These are phyloP conservation scores for Starmerella cellae DNA, from an alignment of 805 yeast species.

Conservation along the genomic window DNA sequence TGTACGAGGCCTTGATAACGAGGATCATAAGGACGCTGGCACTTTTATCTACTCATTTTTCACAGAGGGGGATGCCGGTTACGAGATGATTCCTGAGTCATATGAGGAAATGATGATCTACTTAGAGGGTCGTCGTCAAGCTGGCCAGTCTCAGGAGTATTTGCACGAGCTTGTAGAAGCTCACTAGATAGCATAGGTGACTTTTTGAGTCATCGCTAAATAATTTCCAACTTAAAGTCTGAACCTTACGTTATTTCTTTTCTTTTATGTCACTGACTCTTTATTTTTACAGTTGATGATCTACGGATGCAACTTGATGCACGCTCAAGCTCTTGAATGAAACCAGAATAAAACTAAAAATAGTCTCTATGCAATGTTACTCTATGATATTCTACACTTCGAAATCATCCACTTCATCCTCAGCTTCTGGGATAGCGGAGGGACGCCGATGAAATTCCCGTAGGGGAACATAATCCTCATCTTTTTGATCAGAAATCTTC, in stretches of 20 bases:
- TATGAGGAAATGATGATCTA: conserved; percentile 88
- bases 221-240: too few relatives aligned
- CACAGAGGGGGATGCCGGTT: conserved; percentile 35
- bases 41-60: conserved; percentile 80
- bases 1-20: conserved; percentile 55
- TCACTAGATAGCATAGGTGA: too few relatives aligned
- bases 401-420: conserved; percentile 17
- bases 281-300: too few relatives aligned
- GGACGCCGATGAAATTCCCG: conserved; percentile 16
- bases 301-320: too few relatives aligned
- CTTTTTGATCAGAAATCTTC: neutral
- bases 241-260: too few relatives aligned
- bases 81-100: conserved; percentile 72
- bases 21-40: conserved; percentile 59
- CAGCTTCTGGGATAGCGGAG: conserved; percentile 20
- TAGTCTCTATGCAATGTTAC: too few relatives aligned
- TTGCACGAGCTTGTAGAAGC: conserved; percentile 13
- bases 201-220: too few relatives aligned
- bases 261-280: too few relatives aligned
- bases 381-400: conserved; percentile 5
- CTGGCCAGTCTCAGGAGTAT: conserved; percentile 54
- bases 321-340: too few relatives aligned
- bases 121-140: conserved; percentile 82
- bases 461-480: conserved; percentile 16
- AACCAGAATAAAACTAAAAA: too few relatives aligned